Conservation (phyloP, 306 rosid genomes). For the Prinsepia uniflora region DNA sequence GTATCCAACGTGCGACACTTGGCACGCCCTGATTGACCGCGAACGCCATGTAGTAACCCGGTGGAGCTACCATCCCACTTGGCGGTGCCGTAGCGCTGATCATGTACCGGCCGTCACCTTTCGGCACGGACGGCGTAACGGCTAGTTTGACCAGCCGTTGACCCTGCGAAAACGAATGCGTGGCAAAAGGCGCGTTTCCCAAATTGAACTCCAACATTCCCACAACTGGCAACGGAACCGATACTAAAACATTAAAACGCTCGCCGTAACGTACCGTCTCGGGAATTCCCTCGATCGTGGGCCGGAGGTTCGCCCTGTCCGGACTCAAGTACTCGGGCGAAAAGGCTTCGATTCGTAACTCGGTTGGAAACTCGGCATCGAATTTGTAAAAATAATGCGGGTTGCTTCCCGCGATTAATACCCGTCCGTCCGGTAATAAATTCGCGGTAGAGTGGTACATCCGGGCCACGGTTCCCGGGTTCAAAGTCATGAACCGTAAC, state of each 20-base stretch:
- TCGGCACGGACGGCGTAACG: conserved; percentile 44
- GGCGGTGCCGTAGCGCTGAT: conserved; percentile 65
- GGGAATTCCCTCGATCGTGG: conserved; percentile 46
- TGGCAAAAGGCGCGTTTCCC: conserved; percentile 69
- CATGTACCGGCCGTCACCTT: conserved; percentile 36
- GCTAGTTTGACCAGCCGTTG: conserved; percentile 71
- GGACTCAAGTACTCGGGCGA: conserved; percentile 68
- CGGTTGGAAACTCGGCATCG: conserved; percentile 55
- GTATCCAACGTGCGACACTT: conserved; percentile 79
- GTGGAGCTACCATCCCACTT: conserved; percentile 68
- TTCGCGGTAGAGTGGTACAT: conserved; percentile 84
- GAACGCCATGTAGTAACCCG: conserved; percentile 83
- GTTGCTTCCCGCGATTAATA: conserved; percentile 72
- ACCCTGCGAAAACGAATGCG: conserved; percentile 89
- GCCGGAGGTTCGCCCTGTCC: conserved; percentile 60
- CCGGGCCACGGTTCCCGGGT: conserved; percentile 70
- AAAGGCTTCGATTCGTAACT: conserved; percentile 66
- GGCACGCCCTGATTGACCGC: conserved; percentile 92
- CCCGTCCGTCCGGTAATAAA: conserved; percentile 72
- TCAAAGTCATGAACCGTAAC: conserved; percentile 71
- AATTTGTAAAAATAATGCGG: conserved; percentile 63
- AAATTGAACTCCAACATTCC: conserved; percentile 71
- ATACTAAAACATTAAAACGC: conserved; percentile 47
- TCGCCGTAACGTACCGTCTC: conserved; percentile 50
- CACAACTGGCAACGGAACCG: conserved; percentile 60